Conservation (phyloP, 495 filamentous ascomycete genomes). For the Penicillium antarcticum region DNA sequence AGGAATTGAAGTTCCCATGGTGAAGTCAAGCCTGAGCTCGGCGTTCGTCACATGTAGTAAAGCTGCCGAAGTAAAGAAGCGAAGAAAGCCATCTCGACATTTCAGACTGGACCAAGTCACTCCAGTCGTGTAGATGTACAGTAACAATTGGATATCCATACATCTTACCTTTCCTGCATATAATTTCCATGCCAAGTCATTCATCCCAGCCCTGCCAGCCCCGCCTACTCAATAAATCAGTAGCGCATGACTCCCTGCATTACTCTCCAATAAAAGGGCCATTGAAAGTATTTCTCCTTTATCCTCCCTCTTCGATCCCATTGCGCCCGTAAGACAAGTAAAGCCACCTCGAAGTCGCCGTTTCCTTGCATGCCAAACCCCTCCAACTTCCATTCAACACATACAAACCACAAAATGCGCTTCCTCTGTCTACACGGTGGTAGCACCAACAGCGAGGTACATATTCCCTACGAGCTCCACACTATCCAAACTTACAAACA, state of each 20-base stretch:
- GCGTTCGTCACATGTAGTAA: too few species aligned
- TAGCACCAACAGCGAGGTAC: conserved; percentile 36
- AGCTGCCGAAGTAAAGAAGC: neutral
- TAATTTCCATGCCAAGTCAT: too few species aligned
- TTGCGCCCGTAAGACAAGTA: neutral
- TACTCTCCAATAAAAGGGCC: too few species aligned
- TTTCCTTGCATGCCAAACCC: neutral
- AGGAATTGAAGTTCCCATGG: neutral
- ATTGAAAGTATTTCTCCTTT: too few species aligned
- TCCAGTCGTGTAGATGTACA: neutral
- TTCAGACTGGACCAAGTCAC: neutral
- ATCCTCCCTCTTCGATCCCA: too few species aligned
- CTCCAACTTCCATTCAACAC: neutral
- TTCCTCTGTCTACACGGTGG: conserved; percentile 41
- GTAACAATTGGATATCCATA: neutral
- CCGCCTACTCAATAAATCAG: too few species aligned
- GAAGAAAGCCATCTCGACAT: neutral
- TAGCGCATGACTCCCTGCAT: too few species aligned
- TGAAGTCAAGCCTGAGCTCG: too few species aligned
- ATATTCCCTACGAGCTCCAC: neutral
- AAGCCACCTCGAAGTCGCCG: neutral
- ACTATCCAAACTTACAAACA: conserved; percentile 3
- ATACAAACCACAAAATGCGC: conserved; percentile 21
- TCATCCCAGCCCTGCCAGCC: too few species aligned
- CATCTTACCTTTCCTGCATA: too few species aligned